phyloP scores from a whole-genome alignment of 1,284 basidiomycete genomes.

The Gymnopus androsaceus region DNA sequence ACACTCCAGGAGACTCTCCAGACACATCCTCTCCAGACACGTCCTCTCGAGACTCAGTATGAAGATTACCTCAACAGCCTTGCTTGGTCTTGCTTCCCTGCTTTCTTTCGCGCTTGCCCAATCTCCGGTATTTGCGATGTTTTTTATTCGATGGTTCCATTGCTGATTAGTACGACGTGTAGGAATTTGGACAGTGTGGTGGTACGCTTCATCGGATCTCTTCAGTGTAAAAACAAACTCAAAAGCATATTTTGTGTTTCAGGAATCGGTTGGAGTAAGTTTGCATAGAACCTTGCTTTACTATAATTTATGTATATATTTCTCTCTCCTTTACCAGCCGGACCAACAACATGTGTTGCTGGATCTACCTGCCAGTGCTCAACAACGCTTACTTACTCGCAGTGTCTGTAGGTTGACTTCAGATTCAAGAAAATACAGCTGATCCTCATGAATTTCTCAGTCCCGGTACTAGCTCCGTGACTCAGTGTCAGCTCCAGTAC shows the following conservation, averaged over 20 bases:
- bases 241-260: no score
- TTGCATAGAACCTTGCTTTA: not conserved
- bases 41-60: constrained; percentile 37
- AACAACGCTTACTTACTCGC: constrained; percentile 56
- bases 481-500: constrained; percentile 20
- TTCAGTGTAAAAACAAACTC: no score
- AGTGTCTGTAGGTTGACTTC: constrained; percentile 49
- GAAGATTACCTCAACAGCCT: constrained; percentile 43
- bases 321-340: constrained; percentile 32
- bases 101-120: constrained; percentile 49
- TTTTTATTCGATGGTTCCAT: constrained; percentile 19
- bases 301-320: not conserved
- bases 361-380: constrained; percentile 40
- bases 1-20: not conserved
- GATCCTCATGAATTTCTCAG: constrained; percentile 21
- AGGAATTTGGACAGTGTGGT: constrained; percentile 47
- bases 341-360: constrained; percentile 48
- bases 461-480: constrained; percentile 28
- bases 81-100: constrained; percentile 47
- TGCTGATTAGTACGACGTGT: not conserved
- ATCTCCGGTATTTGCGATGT: constrained; percentile 25
- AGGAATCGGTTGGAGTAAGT: constrained; percentile 52
- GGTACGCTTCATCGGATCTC: no score
- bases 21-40: not conserved
- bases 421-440: not conserved